Base-by-base conservation (phyloP, 495 filamentous ascomycete species). In the Penicillium fimorum region DNA sequence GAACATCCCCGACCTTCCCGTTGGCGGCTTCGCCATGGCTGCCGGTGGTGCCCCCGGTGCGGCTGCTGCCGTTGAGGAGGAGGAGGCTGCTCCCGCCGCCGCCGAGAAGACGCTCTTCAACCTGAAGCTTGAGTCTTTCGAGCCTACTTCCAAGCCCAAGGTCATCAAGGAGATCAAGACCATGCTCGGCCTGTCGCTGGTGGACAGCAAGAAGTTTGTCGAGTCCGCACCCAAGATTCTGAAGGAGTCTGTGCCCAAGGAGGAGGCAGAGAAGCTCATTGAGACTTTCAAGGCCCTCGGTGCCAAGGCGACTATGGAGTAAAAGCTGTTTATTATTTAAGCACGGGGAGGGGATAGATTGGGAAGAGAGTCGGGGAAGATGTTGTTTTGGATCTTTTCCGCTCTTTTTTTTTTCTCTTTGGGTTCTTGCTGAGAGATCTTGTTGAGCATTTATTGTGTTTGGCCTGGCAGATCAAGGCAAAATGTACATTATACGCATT, bases 151-250 rank as follows among this genome's bases (percentile, higher is more conserved):
- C 54, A 99, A 99, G 80, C 91, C 95, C 52, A 99, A 99, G 85
- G 78, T 99, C 55, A 99, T 99, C 79, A 99, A 99, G 84, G 94
- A 99, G 81, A 86, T 99, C 75, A 99, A 99, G 85, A 83, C 82
- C 64, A 82, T 99, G 82, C 80, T 99, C 50, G 94, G 95, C 5
- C 74, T 99, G 73, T 95, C 90, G 69, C 82, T 99, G 75, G 94
- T 99, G 63, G 94, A 99, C 75, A 96, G 91, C 77, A 99, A 99
- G 87, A 99, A 99, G 82, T 99, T 99, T 75, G 94, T 97, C 62
- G 94, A 99, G 82, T 88, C 88, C 64, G 90, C 87, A 69, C 94
- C 94, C 60, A 99, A 99, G 89, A 77, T 89, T 66, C 87, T 99
- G 90, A 97, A 96, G 86, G 94, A 99, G 74, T 89, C 86, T 12